Evolutionary conservation across 2,329 filamentous ascomycete genomes (phyloP), one percentile per base, ranked within the genome.

Genomic region (Trichoderma endophyticum): DNA sequence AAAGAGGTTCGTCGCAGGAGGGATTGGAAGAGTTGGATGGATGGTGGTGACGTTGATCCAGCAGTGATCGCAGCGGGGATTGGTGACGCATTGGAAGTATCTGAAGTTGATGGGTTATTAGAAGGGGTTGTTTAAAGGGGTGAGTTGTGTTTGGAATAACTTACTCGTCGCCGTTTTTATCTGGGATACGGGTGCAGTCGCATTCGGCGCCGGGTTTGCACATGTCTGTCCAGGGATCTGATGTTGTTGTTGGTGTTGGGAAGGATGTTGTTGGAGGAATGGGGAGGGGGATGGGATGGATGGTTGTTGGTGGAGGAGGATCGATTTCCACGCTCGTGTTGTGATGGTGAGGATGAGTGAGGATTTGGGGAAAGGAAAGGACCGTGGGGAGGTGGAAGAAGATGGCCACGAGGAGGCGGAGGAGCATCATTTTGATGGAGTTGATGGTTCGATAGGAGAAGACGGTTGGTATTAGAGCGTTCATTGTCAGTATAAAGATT

Each of bases 21-120:
- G 62, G 14, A 28, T 54, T 15, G 72, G 12, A 1, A 70, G 73
- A 0, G 73, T 71, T 32, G 72, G 72, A 56, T 5, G 77, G 2
- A 39, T 73, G 2, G 32, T 24, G 6, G 73, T 57, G 1, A 66
- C 54, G 30, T 14, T 74, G 51, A 65, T 56, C 72, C 76, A 77
- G 70, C 78, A 79, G 4, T 73, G 72, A 24, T 78, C 75, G 30
- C 78, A 79, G 12, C 70, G 70, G 3, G 75, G 69, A 18, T 78
- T 76, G 3, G 78, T 76, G 60, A 79, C 54, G 62, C 78, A 79
- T 65, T 79, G 76, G n/a, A 78, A 77, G 67, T 76, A 79, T 60
- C 78, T 79, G 12, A 34, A 0, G 15, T 4, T 30, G 1, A 6
- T 4, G 6, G 28, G 3, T 26, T 39, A 63, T 30, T 14, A 30